A percentile compares a stretch with the other conserved stretches of the same genome.
These are phyloP conservation scores for Poteriospumella lacustris DNA, from an alignment of 108 stramenopile genomes.

Conservation along the genomic window DNA sequence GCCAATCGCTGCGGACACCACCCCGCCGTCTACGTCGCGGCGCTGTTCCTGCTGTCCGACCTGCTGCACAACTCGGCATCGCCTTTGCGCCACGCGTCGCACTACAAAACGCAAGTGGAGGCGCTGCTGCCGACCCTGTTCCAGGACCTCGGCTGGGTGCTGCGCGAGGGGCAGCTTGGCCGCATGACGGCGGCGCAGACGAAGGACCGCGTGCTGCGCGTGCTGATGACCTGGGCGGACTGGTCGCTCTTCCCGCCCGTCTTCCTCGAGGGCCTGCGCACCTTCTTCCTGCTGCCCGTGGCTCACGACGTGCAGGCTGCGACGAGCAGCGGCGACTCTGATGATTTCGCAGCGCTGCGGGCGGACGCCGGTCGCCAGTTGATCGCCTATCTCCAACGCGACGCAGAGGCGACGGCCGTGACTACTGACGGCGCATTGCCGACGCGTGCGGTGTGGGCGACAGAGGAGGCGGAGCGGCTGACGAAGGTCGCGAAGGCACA, in stretches of 20 bases:
- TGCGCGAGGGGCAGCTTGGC: too few species aligned
- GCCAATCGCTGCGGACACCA: neutral
- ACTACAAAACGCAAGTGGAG: neutral
- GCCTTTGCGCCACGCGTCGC: neutral
- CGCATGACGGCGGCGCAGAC: too few species aligned
- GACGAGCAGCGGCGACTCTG: neutral
- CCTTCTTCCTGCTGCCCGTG: neutral
- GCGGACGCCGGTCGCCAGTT: neutral
- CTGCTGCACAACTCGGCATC: constrained; percentile 13
- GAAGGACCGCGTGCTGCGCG: neutral
- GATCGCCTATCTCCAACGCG: neutral
- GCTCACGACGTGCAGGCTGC: neutral
- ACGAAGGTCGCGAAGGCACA: neutral
- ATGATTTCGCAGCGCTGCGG: neutral
- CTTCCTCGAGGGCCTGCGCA: neutral
- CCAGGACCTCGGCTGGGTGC: neutral
- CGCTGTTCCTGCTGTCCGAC: constrained; percentile 9
- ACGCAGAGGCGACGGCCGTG: neutral
- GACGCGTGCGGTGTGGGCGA: neutral
- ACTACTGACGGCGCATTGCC: neutral
- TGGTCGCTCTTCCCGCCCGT: constrained; percentile 24
- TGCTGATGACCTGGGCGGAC: neutral
- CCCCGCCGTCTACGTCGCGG: constrained; percentile 3
- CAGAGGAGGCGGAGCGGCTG: neutral
- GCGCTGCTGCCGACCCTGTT: neutral